Evolutionary conservation across 1,139 yeast genomes (phyloP), one percentile per base, ranked within the genome.

Genomic region (Suhomyces choctaworum): DNA sequence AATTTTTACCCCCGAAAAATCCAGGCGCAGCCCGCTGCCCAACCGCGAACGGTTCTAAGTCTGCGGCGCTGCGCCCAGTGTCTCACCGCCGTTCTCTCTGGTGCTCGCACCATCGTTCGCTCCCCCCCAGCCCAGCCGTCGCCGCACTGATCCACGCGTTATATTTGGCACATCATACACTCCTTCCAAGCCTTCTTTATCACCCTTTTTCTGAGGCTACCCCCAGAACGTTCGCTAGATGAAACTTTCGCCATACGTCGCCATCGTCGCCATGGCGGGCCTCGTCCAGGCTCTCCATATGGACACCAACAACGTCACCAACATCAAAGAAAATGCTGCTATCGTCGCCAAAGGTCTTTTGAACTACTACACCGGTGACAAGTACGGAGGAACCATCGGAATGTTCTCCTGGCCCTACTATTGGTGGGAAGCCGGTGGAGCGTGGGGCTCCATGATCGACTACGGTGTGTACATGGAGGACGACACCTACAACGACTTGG

Each of bases 391-490:
- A 24, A 75, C 82, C 8, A 74, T 85, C 17, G 96, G 96, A 22
- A 76, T 79, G 82, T 87, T 88, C 57, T 64, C 71, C 12, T 56
- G 68, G 44, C 95, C 95, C 2, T 85, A 84, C 64, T 86, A 83
- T 67, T 88, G 96, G 96, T 88, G 96, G 95, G 86, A 83, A 64
- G 92, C 94, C 28, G 96, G 95, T 45, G 95, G 88, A 40, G 88
- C 86, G 1, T 82, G 87, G 79, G 92, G 90, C 9, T 75, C 87
- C 8, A 52, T 87, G 62, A 63, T 87, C 34, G 90, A 83, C 55
- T 82, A 80, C 54, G 68, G 81, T 51, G 74, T 65, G 47, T 74
- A 75, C 54, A 80, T 88, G 57, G 64, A 75, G 22, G 80, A 86
- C 58, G 73, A 73, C 50, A 75, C 87, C 1, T 82, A 69, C 50